Percentiles rank a stretch among this genome's conserved stretches.
Conservation (phyloP, 1,139 yeast genomes). For the Suhomyces anneliseae region DNA sequence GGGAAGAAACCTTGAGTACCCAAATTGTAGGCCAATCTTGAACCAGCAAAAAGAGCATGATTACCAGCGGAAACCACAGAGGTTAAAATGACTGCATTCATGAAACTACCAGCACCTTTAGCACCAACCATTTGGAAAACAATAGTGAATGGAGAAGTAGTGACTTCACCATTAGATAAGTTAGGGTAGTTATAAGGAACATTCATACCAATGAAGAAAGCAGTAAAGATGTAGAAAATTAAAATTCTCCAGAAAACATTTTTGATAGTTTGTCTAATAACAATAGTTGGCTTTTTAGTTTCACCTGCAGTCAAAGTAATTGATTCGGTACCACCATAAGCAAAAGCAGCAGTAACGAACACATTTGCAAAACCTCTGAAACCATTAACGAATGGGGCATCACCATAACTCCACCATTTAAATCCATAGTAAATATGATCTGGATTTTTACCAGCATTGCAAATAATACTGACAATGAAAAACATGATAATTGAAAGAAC, state of each 20-base stretch:
- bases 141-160: conserved; percentile 66
- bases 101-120: conserved; percentile 44
- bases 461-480: conserved; percentile 39
- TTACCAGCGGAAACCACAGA: conserved; percentile 49
- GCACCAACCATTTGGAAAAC: conserved; percentile 56
- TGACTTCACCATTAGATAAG: conserved; percentile 39
- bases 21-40: conserved; percentile 42
- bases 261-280: conserved; percentile 57
- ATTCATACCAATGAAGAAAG: conserved; percentile 48
- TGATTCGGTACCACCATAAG: conserved; percentile 68
- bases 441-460: conserved; percentile 33
- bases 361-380: conserved; percentile 40
- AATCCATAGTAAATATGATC: conserved; percentile 40
- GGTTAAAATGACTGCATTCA: conserved; percentile 47
- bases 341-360: conserved; percentile 59
- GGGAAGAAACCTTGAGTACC: conserved; percentile 45
- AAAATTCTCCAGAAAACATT: conserved; percentile 56
- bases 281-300: conserved; percentile 55
- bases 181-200: conserved; percentile 43
- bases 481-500: conserved; percentile 41
- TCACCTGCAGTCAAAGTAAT: conserved; percentile 69
- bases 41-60: conserved; percentile 46
- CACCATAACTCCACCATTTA: conserved; percentile 38
- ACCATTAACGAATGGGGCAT: conserved; percentile 45
- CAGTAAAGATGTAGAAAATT: conserved; percentile 40